Conservation (phyloP, 1,284 basidiomycete genomes). For the Thecaphora thlaspeos region DNA sequence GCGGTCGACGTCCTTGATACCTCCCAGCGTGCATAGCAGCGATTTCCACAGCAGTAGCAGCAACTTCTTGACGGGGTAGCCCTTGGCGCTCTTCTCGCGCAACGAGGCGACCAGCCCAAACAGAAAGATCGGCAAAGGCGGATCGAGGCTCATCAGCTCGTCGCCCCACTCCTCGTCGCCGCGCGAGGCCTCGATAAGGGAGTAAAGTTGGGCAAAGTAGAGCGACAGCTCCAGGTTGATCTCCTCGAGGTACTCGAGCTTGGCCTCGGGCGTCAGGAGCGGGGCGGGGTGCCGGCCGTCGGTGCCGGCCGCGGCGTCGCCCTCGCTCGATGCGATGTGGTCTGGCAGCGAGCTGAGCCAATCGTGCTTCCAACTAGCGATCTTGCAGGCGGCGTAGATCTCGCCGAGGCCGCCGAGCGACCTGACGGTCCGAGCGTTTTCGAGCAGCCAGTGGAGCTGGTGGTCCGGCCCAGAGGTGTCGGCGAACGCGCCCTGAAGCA, state of each 20-base stretch:
- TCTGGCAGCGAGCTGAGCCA: conserved; percentile 55
- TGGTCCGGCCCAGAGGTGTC: conserved; percentile 88
- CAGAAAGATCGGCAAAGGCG: conserved; percentile 87
- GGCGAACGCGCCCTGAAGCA: conserved; percentile 75
- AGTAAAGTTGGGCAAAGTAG: conserved; percentile 55
- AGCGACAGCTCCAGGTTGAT: conserved; percentile 55
- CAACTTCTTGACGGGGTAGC: conserved; percentile 65
- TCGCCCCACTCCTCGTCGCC: conserved; percentile 50
- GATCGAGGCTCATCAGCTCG: conserved; percentile 68
- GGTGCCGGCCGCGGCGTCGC: conserved; percentile 12
- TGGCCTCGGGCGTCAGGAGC: conserved; percentile 51
- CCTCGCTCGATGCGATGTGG: conserved; percentile 35
- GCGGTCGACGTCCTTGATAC: conserved; percentile 77
- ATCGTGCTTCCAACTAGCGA: conserved; percentile 85
- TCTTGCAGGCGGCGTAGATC: conserved; percentile 84
- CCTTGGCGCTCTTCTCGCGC: conserved; percentile 89
- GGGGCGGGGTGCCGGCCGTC: conserved; percentile 25
- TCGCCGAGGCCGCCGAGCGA: conserved; percentile 78
- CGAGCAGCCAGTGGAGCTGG: conserved; percentile 92
- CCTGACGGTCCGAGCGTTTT: conserved; percentile 85
- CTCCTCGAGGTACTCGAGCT: conserved; percentile 54
- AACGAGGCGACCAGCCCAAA: conserved; percentile 84
- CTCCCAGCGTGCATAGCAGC: conserved; percentile 85
- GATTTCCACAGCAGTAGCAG: conserved; percentile 96
- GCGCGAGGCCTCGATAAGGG: conserved; percentile 51